A percentile compares a stretch with the other conserved stretches of the same genome.
phyloP scores from a whole-genome alignment of 805 yeast species.

The Starmerella scarabaei region DNA sequence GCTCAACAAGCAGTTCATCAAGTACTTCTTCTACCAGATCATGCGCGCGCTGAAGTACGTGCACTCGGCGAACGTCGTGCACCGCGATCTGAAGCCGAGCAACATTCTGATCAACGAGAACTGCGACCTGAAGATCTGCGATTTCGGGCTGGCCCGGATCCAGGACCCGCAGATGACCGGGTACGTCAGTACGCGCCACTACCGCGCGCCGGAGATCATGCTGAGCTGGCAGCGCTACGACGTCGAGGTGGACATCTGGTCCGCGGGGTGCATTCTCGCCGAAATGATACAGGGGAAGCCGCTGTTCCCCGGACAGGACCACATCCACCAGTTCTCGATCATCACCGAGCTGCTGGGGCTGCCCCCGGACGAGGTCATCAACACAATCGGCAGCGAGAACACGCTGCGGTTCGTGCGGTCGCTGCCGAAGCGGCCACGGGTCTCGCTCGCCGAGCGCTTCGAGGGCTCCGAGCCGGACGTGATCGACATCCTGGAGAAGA shows the following conservation, averaged over 20 bases:
- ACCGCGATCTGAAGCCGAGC: conserved; percentile 70
- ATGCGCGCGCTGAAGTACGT: conserved; percentile 76
- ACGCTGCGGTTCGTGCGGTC: conserved; percentile 89
- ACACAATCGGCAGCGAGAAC: conserved; percentile 90
- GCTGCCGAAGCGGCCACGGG: conserved; percentile 84
- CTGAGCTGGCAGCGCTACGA: conserved; percentile 97
- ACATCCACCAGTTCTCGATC: conserved; percentile 93
- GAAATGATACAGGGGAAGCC: conserved; percentile 98
- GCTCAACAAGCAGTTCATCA: conserved; percentile 88
- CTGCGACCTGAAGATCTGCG: conserved; percentile 84
- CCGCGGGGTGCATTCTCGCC: conserved; percentile 92
- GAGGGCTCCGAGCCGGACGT: conserved; percentile 54
- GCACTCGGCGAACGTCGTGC: conserved; percentile 86
- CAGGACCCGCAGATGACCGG: conserved; percentile 99
- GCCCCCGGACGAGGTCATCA: conserved; percentile 92
- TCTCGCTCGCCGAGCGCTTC: conserved; percentile 73
- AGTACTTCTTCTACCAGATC: conserved; percentile 90
- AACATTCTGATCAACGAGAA: conserved; percentile 78
- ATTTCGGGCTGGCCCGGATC: conserved; percentile 88
- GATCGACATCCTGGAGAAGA: conserved; percentile 70
- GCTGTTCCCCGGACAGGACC: conserved; percentile 94
- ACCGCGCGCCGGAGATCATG: conserved; percentile 98
- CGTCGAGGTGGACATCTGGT: conserved; percentile 94
- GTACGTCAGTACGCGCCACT: conserved; percentile 87
- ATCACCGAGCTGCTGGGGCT: conserved; percentile 93